Evolutionary conservation across 306 rosid species (phyloP).

Genomic region (Styphnolobium japonicum): DNA sequence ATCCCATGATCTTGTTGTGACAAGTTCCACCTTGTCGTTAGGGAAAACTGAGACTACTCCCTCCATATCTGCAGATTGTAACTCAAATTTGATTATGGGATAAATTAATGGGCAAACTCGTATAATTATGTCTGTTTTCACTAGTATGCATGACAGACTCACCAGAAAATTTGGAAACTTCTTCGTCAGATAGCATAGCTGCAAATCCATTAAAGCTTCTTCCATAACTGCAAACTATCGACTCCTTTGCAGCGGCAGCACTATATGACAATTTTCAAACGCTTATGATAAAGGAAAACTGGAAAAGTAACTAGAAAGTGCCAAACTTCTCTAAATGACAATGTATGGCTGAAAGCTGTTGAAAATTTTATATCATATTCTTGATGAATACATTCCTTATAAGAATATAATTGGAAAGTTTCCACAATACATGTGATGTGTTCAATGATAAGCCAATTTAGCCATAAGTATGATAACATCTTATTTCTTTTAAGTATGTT

Average conservation of each 20-base stretch:
- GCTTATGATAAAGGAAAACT: neutral
- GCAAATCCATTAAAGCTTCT: slow-evolving; percentile 30
- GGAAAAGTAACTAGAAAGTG: neutral
- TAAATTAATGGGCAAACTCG: too few relatives aligned
- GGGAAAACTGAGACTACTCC: slow-evolving; percentile 5
- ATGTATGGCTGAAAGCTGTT: too few relatives aligned
- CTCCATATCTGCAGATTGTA: slow-evolving; percentile 10
- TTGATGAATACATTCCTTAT: too few relatives aligned
- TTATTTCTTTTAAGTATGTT: too few relatives aligned
- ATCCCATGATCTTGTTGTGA: slow-evolving; percentile 33
- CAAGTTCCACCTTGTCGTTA: neutral
- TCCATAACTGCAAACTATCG: neutral
- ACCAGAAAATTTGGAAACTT: too few relatives aligned
- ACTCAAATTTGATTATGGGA: neutral
- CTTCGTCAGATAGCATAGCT: slow-evolving; percentile 7
- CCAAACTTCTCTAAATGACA: too few relatives aligned
- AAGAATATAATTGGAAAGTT: too few relatives aligned
- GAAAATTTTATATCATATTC: too few relatives aligned
- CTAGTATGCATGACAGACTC: neutral
- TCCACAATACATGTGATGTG: too few relatives aligned
- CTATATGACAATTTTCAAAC: neutral
- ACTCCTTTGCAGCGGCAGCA: slow-evolving; percentile 2
- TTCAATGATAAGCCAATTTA: too few relatives aligned
- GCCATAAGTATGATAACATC: too few relatives aligned
- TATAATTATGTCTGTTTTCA: neutral